Base-by-base conservation (phyloP, 2,329 filamentous ascomycete species). In the Fusarium metavorans region DNA sequence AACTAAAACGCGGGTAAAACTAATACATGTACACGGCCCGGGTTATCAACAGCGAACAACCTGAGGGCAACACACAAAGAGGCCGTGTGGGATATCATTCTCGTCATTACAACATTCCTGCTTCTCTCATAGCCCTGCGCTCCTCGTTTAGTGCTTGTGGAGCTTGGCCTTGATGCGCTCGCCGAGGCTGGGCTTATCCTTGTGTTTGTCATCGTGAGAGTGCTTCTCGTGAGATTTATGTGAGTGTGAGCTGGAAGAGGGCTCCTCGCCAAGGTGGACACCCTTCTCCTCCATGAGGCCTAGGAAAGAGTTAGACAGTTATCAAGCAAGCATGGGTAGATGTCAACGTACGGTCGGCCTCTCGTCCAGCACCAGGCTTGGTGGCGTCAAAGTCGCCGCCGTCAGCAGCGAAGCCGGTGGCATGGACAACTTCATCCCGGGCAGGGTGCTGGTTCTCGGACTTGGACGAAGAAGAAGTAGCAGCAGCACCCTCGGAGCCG, bases 91-190 rank as follows among this genome's bases (percentile, higher is more conserved):
- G 72, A 76, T 70, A 70, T 74, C 54, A 72, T 74, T 67, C 30
- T 59, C 67, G n/a, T 75, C 72, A 64, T 74, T 68, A 72, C 18
- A 41, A 32, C 50, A 52, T 32, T 18, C 41, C 20, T 60, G 27
- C 27, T 62, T 57, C 25, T 52, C 59, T 41, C 37, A 37, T 32
- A 10, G 18, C 16, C 18, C 41, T 32, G 11, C 20, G 7, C 13
- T 32, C 25, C 18, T 20, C n/a, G 20, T 27, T 75, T 78, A 85
- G 77, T 86, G 83, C 66, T 83, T 83, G 82, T 93, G 91, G 68
- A 93, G 83, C 85, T 93, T 93, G 66, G 88, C 87, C 88, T 93
- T 94, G 82, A 94, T 89, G 84, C 92, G 92, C 67, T 91, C 87
- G 70, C 87, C 87, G 45, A 92, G 79, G 72, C 88, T 88, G 54